phyloP scores from a whole-genome alignment of 2,329 filamentous ascomycete species.

The Neodidymelliopsis sp. region DNA sequence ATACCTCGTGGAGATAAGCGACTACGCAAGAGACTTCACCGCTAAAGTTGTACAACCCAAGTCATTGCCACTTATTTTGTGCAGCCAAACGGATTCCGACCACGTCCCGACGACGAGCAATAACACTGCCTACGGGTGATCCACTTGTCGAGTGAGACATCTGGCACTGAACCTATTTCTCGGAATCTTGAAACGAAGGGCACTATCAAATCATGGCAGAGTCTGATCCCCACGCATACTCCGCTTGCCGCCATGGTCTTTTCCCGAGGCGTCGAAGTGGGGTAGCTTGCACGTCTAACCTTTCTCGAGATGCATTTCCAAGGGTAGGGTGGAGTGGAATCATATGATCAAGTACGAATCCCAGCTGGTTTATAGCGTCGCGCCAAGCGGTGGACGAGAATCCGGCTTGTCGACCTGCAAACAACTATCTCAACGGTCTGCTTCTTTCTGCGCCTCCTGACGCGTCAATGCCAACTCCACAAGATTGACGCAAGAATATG shows the following conservation, averaged over 20 bases:
- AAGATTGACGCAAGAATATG: background rate
- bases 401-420: slow-evolving; percentile 22
- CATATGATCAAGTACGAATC: slow-evolving; percentile 43
- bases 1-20: slow-evolving; percentile 13
- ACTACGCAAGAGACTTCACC: slow-evolving; percentile 28
- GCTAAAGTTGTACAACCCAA: slow-evolving; percentile 43
- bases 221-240: slow-evolving; percentile 1
- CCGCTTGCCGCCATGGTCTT: slow-evolving; percentile 7
- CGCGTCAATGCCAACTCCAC: slow-evolving; percentile 4
- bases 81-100: slow-evolving; percentile 26
- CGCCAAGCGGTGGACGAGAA: slow-evolving; percentile 32
- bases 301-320: slow-evolving; percentile 31
- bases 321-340: slow-evolving; percentile 35
- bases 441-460: slow-evolving; percentile 16
- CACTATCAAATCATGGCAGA: slow-evolving; percentile 12
- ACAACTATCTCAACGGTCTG: slow-evolving; percentile 31
- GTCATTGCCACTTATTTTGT: slow-evolving; percentile 25
- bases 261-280: slow-evolving; percentile 12
- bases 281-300: slow-evolving; percentile 25
- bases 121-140: slow-evolving; percentile 1
- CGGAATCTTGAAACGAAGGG: slow-evolving; percentile 39
- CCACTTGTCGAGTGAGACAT: slow-evolving; percentile 22
- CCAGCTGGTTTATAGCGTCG: slow-evolving; percentile 30
- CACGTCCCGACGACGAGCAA: slow-evolving; percentile 16
- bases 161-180: slow-evolving; percentile 15